Percentiles rank a stretch among this genome's conserved stretches.
Evolutionary conservation across 2,329 filamentous ascomycete genomes (phyloP).

Genomic region (Fusarium sp.): DNA sequence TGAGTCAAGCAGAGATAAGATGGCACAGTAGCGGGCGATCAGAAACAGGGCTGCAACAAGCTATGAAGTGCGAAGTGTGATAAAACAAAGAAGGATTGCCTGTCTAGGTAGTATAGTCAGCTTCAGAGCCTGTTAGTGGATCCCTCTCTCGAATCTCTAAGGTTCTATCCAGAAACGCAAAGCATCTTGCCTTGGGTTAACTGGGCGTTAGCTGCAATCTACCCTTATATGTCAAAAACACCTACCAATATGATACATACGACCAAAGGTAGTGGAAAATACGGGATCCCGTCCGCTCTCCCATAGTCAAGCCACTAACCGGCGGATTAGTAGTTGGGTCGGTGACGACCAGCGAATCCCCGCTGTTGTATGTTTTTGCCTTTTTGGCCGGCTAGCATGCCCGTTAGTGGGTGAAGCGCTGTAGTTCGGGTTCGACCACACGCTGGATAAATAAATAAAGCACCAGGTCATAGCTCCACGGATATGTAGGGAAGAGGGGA

Average conservation of each 20-base stretch:
- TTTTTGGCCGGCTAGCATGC: too few species aligned
- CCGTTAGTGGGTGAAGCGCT: too few species aligned
- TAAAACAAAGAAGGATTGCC: too few species aligned
- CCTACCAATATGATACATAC: accelerated
- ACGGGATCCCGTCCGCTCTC: slow-evolving; percentile 28
- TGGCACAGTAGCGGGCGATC: not conserved
- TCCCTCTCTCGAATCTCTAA: too few species aligned
- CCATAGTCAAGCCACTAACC: slow-evolving; percentile 25
- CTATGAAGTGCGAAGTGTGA: not conserved
- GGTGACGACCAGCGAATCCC: slow-evolving; percentile 29
- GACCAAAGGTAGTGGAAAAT: slow-evolving; percentile 24
- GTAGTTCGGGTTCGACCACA: too few species aligned
- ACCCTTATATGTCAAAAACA: not conserved
- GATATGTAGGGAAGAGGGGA: too few species aligned
- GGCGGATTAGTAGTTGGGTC: slow-evolving; percentile 30
- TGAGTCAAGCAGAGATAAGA: slow-evolving; percentile 6
- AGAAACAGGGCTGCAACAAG: not conserved
- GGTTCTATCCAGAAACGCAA: too few species aligned
- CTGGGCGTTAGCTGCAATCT: accelerated
- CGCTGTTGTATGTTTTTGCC: slow-evolving; percentile 25
- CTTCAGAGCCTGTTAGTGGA: not conserved
- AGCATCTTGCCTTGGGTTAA: too few species aligned
- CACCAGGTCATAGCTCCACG: too few species aligned
- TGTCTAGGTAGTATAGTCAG: not conserved
- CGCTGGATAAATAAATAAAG: too few species aligned